These are phyloP conservation scores for Dothiorella sarmentorum DNA, from an alignment of 2,329 filamentous ascomycete species.

Conservation along the genomic window DNA sequence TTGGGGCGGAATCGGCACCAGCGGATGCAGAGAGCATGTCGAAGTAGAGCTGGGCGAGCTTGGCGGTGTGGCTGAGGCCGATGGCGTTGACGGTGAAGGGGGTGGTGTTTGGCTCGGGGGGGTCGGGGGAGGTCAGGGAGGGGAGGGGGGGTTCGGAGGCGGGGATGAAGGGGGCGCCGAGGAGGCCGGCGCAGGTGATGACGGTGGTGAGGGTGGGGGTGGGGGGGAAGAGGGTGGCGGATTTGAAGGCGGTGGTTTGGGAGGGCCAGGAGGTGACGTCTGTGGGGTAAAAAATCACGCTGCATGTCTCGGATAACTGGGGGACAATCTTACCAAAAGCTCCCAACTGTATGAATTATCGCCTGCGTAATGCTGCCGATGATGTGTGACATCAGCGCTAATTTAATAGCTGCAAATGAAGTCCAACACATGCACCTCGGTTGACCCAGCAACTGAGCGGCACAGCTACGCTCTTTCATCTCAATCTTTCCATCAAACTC, in stretches of 20 bases:
- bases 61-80: conserved; percentile 27
- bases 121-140: conserved; percentile 3
- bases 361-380: too few relatives aligned
- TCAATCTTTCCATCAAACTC: too few relatives aligned
- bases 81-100: conserved; percentile 25
- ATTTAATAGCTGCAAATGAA: too few relatives aligned
- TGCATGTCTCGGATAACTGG: too few relatives aligned
- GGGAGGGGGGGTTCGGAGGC: conserved; percentile 12
- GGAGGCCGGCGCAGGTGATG: conserved; percentile 31
- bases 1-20: not conserved
- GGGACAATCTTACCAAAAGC: too few relatives aligned
- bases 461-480: too few relatives aligned
- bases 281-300: too few relatives aligned
- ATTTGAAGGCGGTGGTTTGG: conserved; percentile 32
- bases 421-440: too few relatives aligned
- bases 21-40: conserved; percentile 19
- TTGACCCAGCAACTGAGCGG: too few relatives aligned
- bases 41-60: conserved; percentile 29
- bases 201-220: conserved; percentile 30
- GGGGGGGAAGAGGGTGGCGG: conserved; percentile 26
- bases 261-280: conserved; percentile 31
- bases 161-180: conserved; percentile 27
- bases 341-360: too few relatives aligned
- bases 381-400: too few relatives aligned
- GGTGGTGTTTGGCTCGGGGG: conserved; percentile 24